Evolutionary conservation across 805 yeast genomes (phyloP).

Genomic region (Nadsonia fulvescens): DNA sequence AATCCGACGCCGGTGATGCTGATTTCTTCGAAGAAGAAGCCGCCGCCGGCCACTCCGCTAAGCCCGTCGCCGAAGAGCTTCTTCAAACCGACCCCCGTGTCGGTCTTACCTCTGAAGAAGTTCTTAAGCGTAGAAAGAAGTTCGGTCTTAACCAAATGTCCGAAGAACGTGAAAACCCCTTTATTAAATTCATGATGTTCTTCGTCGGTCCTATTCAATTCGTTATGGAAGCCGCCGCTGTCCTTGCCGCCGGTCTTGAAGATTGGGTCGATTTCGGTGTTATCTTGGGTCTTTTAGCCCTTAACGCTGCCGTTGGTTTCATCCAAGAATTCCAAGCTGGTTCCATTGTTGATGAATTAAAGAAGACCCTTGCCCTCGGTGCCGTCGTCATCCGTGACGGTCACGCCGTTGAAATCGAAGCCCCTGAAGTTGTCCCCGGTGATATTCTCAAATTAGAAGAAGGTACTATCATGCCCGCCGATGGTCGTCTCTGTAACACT

Average conservation of each 20-base stretch:
- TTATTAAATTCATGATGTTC: slow-evolving; percentile 68
- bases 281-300: slow-evolving; percentile 67
- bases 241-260: slow-evolving; percentile 86
- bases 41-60: slow-evolving; percentile 38
- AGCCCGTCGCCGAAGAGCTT: slow-evolving; percentile 73
- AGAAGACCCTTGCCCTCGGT: slow-evolving; percentile 83
- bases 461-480: slow-evolving; percentile 85
- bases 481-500: slow-evolving; percentile 77
- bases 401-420: slow-evolving; percentile 51
- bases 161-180: slow-evolving; percentile 66
- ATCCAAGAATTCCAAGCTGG: slow-evolving; percentile 96
- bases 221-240: slow-evolving; percentile 94
- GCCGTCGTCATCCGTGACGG: slow-evolving; percentile 80
- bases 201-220: slow-evolving; percentile 92
- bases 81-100: slow-evolving; percentile 62
- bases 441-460: slow-evolving; percentile 84
- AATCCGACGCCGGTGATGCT: slow-evolving; percentile 37
- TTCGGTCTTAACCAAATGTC: slow-evolving; percentile 82
- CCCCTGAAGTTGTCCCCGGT: slow-evolving; percentile 87
- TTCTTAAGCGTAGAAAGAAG: slow-evolving; percentile 69
- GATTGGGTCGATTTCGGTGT: slow-evolving; percentile 99
- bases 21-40: slow-evolving; percentile 20
- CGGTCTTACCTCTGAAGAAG: slow-evolving; percentile 71
- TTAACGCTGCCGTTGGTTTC: slow-evolving; percentile 91
- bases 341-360: slow-evolving; percentile 90